A percentile compares a stretch with the other conserved stretches of the same genome.
phyloP scores from a whole-genome alignment of 352 stramenopile genomes.

The Phytopythium ostracodes region DNA sequence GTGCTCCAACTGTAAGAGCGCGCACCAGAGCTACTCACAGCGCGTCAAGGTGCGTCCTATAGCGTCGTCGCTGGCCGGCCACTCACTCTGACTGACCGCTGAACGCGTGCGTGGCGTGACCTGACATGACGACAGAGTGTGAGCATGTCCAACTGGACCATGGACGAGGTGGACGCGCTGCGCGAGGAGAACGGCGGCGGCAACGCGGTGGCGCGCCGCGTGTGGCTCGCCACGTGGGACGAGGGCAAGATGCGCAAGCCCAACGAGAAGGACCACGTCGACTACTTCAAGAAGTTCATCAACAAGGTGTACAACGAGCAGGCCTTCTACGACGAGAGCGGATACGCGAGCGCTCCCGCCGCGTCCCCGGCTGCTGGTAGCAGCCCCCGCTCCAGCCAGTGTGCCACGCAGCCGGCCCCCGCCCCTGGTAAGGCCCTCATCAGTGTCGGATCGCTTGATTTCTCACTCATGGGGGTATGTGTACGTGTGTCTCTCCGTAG shows the following conservation, averaged over 20 bases:
- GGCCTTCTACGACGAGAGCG: slow-evolving; percentile 65
- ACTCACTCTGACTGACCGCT: not conserved
- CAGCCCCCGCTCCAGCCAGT: slow-evolving; percentile 10
- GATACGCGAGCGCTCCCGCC: not conserved
- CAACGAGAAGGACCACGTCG: slow-evolving; percentile 64
- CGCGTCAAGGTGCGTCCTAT: slow-evolving; percentile 84
- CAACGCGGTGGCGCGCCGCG: slow-evolving; percentile 77
- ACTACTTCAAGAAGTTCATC: slow-evolving; percentile 87
- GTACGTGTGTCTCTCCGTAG: slow-evolving; percentile 11
- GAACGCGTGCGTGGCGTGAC: too few species aligned
- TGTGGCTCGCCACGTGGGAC: slow-evolving; percentile 88
- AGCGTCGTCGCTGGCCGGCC: not conserved
- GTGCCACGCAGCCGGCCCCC: not conserved
- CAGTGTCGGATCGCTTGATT: not conserved
- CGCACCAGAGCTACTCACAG: slow-evolving; percentile 92
- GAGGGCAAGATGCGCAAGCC: slow-evolving; percentile 65
- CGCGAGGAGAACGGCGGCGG: slow-evolving; percentile 83
- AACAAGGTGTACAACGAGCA: slow-evolving; percentile 82
- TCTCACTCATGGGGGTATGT: too few species aligned
- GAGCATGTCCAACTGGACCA: slow-evolving; percentile 94
- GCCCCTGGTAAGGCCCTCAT: not conserved
- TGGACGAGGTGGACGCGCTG: slow-evolving; percentile 88
- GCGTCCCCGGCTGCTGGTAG: not conserved
- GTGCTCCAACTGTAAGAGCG: slow-evolving; percentile 94
- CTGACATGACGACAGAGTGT: slow-evolving; percentile 45